A percentile compares a stretch with the other conserved stretches of the same genome.
phyloP scores from a whole-genome alignment of 163 green algal species.

The Scenedesmus sp. region DNA sequence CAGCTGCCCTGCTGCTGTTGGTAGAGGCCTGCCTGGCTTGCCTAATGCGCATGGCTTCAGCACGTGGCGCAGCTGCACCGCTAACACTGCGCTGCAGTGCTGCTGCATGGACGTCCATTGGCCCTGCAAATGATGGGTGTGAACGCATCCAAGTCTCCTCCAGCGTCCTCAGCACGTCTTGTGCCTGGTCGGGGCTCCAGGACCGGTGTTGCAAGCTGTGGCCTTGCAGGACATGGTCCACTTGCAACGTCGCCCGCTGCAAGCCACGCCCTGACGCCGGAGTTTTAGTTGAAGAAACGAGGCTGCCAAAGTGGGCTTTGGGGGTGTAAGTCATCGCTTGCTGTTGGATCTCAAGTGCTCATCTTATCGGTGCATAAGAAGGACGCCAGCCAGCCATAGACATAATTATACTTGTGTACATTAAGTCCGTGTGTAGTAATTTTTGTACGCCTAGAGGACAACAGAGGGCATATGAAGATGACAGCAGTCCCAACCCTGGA shows the following conservation, averaged over 20 bases:
- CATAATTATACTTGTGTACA: not conserved
- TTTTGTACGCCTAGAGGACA: not conserved
- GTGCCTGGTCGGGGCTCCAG: not conserved
- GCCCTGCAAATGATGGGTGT: not conserved
- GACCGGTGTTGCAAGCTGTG: not conserved
- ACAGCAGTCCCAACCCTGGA: conserved; percentile 1
- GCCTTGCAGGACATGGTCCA: conserved; percentile 12
- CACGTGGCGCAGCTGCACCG: not conserved
- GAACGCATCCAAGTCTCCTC: not conserved
- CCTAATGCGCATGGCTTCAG: not conserved
- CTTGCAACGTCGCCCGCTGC: not conserved
- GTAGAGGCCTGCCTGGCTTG: not conserved
- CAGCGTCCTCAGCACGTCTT: not conserved
- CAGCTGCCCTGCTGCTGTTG: not conserved
- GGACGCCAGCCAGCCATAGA: not conserved
- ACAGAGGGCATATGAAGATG: not conserved
- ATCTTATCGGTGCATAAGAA: not conserved
- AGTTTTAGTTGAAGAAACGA: not conserved
- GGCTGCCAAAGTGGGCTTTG: not conserved
- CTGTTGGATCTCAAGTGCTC: not conserved
- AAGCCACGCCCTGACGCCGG: not conserved
- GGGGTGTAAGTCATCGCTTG: not conserved
- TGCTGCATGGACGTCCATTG: not conserved
- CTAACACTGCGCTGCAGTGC: not conserved
- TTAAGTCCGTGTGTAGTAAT: not conserved